phyloP scores from a whole-genome alignment of 2,329 filamentous ascomycete species.

The Cercospora brassicicola region DNA sequence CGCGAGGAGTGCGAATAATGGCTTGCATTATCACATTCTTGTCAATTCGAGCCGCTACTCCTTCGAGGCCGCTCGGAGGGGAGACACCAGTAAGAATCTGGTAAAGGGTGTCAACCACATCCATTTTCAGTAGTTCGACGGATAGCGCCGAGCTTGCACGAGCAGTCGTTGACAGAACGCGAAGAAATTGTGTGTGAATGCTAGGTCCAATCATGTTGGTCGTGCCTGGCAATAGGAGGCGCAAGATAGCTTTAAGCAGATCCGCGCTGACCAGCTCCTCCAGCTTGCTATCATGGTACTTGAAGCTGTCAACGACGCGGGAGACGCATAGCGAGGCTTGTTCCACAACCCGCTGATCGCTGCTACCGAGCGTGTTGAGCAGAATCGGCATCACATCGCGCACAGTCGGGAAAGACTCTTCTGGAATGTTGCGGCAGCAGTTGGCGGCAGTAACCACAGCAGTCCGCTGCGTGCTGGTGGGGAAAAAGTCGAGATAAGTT shows the following conservation, averaged over 20 bases:
- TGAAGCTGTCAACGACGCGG: conserved; percentile 95
- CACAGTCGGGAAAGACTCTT: conserved; percentile 88
- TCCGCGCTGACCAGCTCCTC: conserved; percentile 91
- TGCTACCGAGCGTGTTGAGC: conserved; percentile 84
- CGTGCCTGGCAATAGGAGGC: conserved; percentile 85
- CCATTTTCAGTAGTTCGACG: conserved; percentile 89
- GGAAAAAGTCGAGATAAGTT: conserved; percentile 95
- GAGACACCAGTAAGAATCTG: conserved; percentile 96
- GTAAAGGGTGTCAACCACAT: conserved; percentile 94
- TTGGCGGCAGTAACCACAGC: conserved; percentile 97
- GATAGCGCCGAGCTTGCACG: conserved; percentile 84
- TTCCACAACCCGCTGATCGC: conserved; percentile 93
- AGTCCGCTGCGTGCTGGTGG: conserved; percentile 92
- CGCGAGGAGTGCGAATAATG: conserved; percentile 88
- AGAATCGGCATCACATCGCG: conserved; percentile 95
- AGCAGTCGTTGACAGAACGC: conserved; percentile 85
- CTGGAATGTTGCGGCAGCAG: conserved; percentile 93
- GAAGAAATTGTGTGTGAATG: conserved; percentile 94
- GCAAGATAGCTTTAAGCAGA: conserved; percentile 78
- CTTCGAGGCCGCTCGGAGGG: conserved; percentile 74
- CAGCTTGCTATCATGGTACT: conserved; percentile 78
- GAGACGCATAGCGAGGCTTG: conserved; percentile 95
- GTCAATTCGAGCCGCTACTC: conserved; percentile 82
- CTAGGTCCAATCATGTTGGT: conserved; percentile 92
- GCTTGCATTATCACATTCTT: conserved; percentile 99